Conservation (phyloP, 495 filamentous ascomycete genomes). For the Choiromyces venosus region DNA sequence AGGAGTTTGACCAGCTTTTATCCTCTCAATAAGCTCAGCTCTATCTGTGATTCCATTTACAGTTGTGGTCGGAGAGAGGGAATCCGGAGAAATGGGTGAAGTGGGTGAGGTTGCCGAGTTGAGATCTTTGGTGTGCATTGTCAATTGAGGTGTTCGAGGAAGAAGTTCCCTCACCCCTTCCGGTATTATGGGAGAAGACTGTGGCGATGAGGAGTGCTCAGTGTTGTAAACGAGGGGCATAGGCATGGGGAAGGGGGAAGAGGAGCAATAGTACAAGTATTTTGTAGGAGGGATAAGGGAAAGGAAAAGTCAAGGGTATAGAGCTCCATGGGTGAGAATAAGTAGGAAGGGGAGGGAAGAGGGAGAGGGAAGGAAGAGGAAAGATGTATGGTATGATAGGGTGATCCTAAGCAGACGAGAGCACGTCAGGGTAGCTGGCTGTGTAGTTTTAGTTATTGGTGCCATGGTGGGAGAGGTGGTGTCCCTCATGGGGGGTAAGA, state of each 20-base stretch:
- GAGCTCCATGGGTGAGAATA: constrained; percentile 34
- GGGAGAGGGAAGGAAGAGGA: constrained; percentile 6
- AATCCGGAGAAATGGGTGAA: constrained; percentile 4
- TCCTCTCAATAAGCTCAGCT: constrained; percentile 72
- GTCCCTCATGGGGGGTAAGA: background rate
- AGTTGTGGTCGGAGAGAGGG: constrained; percentile 29
- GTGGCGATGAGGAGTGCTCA: constrained; percentile 24
- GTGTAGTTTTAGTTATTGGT: constrained; percentile 3
- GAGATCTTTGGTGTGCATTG: constrained; percentile 31
- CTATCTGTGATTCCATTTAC: constrained; percentile 50
- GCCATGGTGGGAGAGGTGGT: constrained; percentile 2
- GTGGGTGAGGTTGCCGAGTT: constrained; percentile 12
- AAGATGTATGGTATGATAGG: constrained; percentile 9
- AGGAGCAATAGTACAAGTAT: constrained; percentile 12
- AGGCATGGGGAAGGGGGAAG: background rate
- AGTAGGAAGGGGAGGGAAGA: constrained; percentile 14
- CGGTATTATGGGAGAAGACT: constrained; percentile 7
- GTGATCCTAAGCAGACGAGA: background rate
- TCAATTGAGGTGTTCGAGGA: constrained; percentile 12
- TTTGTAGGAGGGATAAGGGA: constrained; percentile 9
- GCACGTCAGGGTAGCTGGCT: constrained; percentile 2
- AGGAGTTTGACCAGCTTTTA: constrained; percentile 74
- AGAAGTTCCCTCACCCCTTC: constrained; percentile 19
- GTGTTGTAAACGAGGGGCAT: constrained; percentile 37
- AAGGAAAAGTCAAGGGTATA: constrained; percentile 15